Evolutionary conservation across 2,329 filamentous ascomycete species (phyloP).

Genomic region (Periconia sp.): DNA sequence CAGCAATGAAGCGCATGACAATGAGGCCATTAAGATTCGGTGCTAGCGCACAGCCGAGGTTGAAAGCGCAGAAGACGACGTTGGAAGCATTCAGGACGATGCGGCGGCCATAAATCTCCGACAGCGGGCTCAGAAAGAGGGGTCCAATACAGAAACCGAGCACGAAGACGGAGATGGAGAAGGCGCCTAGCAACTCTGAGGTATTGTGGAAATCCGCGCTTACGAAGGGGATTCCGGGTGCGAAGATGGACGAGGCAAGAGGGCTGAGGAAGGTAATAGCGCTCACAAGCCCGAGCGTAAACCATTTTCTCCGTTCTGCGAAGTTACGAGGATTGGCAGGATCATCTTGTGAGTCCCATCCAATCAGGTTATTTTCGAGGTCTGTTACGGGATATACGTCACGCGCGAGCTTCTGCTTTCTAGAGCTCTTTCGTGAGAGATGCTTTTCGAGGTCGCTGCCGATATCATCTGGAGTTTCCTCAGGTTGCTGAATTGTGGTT

Average conservation of each 20-base stretch:
- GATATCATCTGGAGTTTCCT: slow-evolving; percentile 20
- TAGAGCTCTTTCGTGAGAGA: slow-evolving; percentile 36
- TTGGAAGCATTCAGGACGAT: slow-evolving; percentile 47
- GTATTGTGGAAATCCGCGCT: slow-evolving; percentile 40
- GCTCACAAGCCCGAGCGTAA: slow-evolving; percentile 30
- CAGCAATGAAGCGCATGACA: slow-evolving; percentile 40
- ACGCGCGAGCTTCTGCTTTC: slow-evolving; percentile 29
- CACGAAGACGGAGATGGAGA: slow-evolving; percentile 43
- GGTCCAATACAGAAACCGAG: slow-evolving; percentile 36
- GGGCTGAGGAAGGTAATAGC: slow-evolving; percentile 44
- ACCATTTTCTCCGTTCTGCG: slow-evolving; percentile 31
- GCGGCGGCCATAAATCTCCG: slow-evolving; percentile 42
- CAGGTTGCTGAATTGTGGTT: slow-evolving; percentile 13
- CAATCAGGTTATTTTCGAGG: slow-evolving; percentile 40
- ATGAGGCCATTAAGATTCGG: slow-evolving; percentile 43
- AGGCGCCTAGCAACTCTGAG: slow-evolving; percentile 35
- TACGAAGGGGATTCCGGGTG: slow-evolving; percentile 39
- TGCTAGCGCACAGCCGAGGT: slow-evolving; percentile 50
- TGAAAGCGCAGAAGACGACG: slow-evolving; percentile 59
- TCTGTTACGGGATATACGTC: slow-evolving; percentile 41
- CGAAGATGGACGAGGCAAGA: slow-evolving; percentile 44
- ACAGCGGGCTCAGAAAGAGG: slow-evolving; percentile 40
- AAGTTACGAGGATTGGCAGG: slow-evolving; percentile 43
- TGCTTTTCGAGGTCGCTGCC: slow-evolving; percentile 37
- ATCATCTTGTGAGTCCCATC: slow-evolving; percentile 45